phyloP scores from a whole-genome alignment of 2,329 filamentous ascomycete species.

The Tolypocladium tundrense region DNA sequence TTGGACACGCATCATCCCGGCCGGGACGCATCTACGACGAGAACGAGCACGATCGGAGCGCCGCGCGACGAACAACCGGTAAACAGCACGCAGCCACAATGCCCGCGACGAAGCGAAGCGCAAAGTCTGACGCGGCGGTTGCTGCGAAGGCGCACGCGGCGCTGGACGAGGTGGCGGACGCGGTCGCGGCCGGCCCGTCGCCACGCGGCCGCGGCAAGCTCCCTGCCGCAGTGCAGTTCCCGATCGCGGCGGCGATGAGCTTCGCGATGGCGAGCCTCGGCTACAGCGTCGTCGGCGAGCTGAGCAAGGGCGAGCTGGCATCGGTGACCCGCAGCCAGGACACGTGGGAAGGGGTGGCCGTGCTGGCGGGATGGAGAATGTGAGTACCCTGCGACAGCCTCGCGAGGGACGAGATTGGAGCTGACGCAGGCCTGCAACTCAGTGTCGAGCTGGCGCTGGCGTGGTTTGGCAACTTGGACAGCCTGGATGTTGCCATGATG shows the following conservation, averaged over 20 bases:
- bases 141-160: conserved; percentile 9
- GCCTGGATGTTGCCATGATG: conserved; percentile 56
- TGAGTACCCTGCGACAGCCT: conserved; percentile 24
- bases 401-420: no score
- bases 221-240: conserved; percentile 37
- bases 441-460: conserved; percentile 60
- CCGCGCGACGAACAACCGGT: not conserved
- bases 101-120: conserved; percentile 14
- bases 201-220: conserved; percentile 17
- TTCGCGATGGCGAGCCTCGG: conserved; percentile 54
- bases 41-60: not conserved
- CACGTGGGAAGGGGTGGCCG: conserved; percentile 49
- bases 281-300: conserved; percentile 50
- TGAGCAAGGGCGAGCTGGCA: conserved; percentile 56
- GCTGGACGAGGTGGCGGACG: conserved; percentile 3
- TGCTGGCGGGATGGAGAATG: conserved; percentile 43
- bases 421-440: conserved; percentile 8
- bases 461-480: conserved; percentile 67
- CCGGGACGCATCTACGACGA: not conserved
- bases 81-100: conserved; percentile 1
- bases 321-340: conserved; percentile 54
- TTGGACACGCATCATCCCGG: not conserved
- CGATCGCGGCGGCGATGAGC: conserved; percentile 41
- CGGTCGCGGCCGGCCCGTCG: not conserved
- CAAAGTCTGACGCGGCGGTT: conserved; percentile 5